Percentiles rank a stretch among this genome's conserved stretches.
These are phyloP conservation scores for Papiliotrema fonsecae DNA, from an alignment of 1,284 basidiomycete species.

Conservation along the genomic window DNA sequence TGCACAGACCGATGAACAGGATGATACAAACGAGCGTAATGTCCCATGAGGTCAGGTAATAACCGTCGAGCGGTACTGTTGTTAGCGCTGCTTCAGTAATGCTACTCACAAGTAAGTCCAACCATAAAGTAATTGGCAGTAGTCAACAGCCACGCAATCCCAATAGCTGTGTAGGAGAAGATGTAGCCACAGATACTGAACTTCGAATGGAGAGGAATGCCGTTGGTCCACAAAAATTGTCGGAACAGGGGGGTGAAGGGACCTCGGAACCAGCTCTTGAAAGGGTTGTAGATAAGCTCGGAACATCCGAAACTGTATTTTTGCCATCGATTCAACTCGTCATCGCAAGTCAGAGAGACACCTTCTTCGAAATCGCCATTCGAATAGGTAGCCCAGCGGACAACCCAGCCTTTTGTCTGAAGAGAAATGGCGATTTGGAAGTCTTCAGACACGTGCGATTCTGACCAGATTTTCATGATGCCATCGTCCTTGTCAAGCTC, in stretches of 20 bases:
- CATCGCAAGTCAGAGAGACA: conserved; percentile 60
- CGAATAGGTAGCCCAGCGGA: conserved; percentile 79
- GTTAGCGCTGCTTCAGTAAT: too few species aligned
- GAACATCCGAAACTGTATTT: conserved; percentile 73
- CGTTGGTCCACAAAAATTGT: conserved; percentile 65
- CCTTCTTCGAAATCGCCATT: conserved; percentile 79
- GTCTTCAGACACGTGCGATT: conserved; percentile 77
- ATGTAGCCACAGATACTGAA: conserved; percentile 60
- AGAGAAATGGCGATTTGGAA: conserved; percentile 68
- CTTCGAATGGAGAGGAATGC: conserved; percentile 75
- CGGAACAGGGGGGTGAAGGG: conserved; percentile 73
- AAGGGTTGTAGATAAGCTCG: conserved; percentile 71
- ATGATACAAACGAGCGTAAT: conserved; percentile 60
- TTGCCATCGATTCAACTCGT: conserved; percentile 67
- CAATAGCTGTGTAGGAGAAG: conserved; percentile 82
- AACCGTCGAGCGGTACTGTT: conserved; percentile 58
- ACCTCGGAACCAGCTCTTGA: conserved; percentile 64
- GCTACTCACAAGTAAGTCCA: conserved; percentile 53
- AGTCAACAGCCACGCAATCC: conserved; percentile 60
- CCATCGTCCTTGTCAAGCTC: conserved; percentile 64
- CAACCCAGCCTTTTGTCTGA: conserved; percentile 59
- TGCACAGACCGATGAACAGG: conserved; percentile 69
- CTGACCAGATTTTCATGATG: conserved; percentile 67
- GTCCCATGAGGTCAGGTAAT: conserved; percentile 47
- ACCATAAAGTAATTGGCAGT: conserved; percentile 67